These are phyloP conservation scores for Corylus heterophylla DNA, from an alignment of 306 rosid genomes.

Conservation along the genomic window DNA sequence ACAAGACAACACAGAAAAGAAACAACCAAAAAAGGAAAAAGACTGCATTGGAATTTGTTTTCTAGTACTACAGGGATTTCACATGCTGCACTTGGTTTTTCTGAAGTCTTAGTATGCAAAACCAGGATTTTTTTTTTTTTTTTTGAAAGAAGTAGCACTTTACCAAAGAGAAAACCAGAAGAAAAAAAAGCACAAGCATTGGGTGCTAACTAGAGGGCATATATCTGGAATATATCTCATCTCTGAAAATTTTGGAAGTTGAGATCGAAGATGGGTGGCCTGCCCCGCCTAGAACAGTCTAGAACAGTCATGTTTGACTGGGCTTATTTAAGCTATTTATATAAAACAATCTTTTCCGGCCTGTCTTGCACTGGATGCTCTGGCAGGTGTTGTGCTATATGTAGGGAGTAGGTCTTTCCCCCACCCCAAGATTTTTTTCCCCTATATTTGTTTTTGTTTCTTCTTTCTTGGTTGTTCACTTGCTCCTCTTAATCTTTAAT, in stretches of 20 bases:
- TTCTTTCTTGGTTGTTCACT: neutral
- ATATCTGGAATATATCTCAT: neutral
- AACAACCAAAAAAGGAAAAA: too few relatives aligned
- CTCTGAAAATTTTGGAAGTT: neutral
- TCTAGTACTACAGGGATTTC: neutral
- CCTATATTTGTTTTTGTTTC: neutral
- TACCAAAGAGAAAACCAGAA: neutral
- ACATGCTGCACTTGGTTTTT: neutral
- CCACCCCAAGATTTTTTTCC: neutral
- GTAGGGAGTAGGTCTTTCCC: neutral
- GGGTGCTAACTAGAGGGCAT: neutral
- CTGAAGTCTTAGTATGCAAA: neutral
- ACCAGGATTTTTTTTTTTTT: neutral
- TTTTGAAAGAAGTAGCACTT: too few relatives aligned
- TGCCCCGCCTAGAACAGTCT: too few relatives aligned
- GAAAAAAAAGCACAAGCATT: neutral
- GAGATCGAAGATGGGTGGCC: too few relatives aligned
- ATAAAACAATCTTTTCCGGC: too few relatives aligned
- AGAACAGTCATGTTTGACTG: too few relatives aligned
- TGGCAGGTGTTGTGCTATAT: neutral
- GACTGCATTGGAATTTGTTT: too few relatives aligned
- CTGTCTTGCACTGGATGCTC: neutral
- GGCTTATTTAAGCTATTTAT: too few relatives aligned
- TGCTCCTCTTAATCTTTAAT: neutral
- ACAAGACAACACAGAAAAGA: too few relatives aligned